phyloP scores from a whole-genome alignment of 176 grass and related monocot genomes.

The Musa acuminata region DNA sequence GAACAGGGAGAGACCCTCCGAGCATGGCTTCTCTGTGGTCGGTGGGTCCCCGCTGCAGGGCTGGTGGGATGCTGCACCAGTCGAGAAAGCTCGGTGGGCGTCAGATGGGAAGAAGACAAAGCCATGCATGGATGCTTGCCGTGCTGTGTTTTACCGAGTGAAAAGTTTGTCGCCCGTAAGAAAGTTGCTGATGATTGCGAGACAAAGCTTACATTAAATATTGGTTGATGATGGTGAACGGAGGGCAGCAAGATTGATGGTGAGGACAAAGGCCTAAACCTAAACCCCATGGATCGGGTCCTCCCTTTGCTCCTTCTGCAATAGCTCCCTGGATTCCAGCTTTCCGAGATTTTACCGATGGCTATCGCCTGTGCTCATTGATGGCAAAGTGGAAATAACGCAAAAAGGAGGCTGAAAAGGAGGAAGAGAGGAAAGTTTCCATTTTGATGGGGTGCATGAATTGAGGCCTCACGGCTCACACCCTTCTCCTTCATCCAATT shows the following conservation, averaged over 20 bases:
- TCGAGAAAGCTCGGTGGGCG: not conserved
- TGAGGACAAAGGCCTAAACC: not conserved
- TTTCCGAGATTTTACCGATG: not conserved
- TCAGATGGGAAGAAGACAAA: not conserved
- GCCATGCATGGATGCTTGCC: too few species aligned
- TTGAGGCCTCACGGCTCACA: not conserved
- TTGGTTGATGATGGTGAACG: not conserved
- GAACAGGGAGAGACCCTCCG: not conserved
- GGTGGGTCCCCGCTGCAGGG: not conserved
- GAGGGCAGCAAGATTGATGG: not conserved
- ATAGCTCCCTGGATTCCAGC: constrained; percentile 2
- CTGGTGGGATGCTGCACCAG: not conserved
- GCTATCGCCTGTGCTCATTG: not conserved
- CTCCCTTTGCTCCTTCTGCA: not conserved
- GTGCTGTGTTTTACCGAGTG: too few species aligned
- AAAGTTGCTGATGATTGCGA: too few species aligned
- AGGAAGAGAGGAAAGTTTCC: not conserved
- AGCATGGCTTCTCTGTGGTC: not conserved
- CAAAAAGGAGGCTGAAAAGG: not conserved
- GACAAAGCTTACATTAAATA: not conserved
- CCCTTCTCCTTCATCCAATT: constrained; percentile 8
- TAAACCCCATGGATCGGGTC: not conserved
- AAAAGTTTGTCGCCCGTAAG: too few species aligned
- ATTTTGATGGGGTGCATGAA: constrained; percentile 18
- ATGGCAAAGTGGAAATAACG: constrained; percentile 1